phyloP scores from a whole-genome alignment of 345 rosid species.

The Lagerstroemia speciosa region DNA sequence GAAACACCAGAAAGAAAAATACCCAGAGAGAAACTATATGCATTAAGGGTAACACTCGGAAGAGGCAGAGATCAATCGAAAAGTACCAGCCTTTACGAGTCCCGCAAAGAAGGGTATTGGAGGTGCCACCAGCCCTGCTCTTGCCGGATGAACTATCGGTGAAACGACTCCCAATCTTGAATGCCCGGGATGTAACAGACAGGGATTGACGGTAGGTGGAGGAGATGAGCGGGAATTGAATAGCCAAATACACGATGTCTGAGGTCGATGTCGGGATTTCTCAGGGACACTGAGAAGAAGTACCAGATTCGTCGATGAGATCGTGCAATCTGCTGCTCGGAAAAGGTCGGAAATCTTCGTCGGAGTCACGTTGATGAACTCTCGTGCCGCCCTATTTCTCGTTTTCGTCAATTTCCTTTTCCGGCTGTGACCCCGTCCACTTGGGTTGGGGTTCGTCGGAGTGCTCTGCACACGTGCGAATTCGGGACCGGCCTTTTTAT shows the following conservation, averaged over 20 bases:
- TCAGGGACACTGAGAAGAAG: neutral
- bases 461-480: too few species aligned
- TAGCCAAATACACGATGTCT: neutral
- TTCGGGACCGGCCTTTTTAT: too few species aligned
- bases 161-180: neutral
- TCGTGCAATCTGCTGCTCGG: neutral
- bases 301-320: neutral
- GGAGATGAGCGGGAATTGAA: neutral
- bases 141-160: neutral
- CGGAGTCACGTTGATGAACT: too few species aligned
- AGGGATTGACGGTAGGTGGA: neutral
- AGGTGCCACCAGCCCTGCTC: neutral
- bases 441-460: too few species aligned
- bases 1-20: neutral
- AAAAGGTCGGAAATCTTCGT: neutral
- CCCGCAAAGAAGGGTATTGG: neutral
- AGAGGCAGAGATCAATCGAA: constrained; percentile 2
- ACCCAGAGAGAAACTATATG: neutral
- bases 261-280: neutral
- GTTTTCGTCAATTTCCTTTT: neutral
- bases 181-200: neutral
- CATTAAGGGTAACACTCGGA: neutral
- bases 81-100: neutral
- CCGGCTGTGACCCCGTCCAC: too few species aligned
- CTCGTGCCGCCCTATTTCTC: neutral